phyloP scores from a whole-genome alignment of 140 eudicot species.

The Bidens hawaiensis region DNA sequence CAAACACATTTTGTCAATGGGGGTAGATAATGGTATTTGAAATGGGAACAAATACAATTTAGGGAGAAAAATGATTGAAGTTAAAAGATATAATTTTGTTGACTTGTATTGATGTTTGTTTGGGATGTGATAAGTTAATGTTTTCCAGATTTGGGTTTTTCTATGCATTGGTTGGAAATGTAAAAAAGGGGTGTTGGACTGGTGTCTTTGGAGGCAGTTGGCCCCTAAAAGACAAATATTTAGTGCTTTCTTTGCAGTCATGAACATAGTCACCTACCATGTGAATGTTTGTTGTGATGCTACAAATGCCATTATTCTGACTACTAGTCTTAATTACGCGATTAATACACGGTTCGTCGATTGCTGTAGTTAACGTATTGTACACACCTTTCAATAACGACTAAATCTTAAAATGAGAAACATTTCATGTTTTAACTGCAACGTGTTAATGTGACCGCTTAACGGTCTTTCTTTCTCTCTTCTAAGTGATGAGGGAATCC shows the following conservation, averaged over 20 bases:
- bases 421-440: too few relatives aligned
- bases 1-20: conserved; percentile 50
- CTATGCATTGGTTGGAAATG: conserved; percentile 18
- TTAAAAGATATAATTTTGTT: conserved; percentile 30
- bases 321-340: neutral
- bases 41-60: conserved; percentile 18
- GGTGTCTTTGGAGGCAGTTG: conserved; percentile 17
- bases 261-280: conserved; percentile 17
- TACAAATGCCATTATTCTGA: conserved; percentile 11
- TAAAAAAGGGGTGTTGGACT: conserved; percentile 23
- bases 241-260: conserved; percentile 20
- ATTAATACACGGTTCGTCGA: neutral
- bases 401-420: too few relatives aligned
- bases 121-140: conserved; percentile 20
- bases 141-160: conserved; percentile 18
- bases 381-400: neutral
- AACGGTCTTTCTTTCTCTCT: too few relatives aligned
- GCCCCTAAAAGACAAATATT: conserved; percentile 25
- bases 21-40: conserved; percentile 49
- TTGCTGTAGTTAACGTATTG: too few relatives aligned
- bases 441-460: too few relatives aligned
- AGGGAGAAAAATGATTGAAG: conserved; percentile 37
- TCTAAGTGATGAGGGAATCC: too few relatives aligned
- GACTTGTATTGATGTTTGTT: conserved; percentile 27
- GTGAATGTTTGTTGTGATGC: conserved; percentile 20